A percentile compares a stretch with the other conserved stretches of the same genome.
These are phyloP conservation scores for Chalaropsis ovoidea DNA, from an alignment of 2,329 filamentous ascomycete genomes.

Conservation along the genomic window DNA sequence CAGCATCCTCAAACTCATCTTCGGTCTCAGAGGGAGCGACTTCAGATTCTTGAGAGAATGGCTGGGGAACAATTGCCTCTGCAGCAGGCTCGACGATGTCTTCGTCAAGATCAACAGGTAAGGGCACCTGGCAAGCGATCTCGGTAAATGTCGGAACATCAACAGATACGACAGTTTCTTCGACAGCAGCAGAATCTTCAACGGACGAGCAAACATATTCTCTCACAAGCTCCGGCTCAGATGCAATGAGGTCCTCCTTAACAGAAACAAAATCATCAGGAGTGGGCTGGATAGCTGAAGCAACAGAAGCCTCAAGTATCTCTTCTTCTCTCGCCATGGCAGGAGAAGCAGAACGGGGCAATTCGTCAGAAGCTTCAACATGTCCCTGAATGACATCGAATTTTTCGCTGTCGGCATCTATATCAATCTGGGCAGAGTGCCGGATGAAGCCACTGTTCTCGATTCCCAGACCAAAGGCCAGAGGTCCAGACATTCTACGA, in stretches of 20 bases:
- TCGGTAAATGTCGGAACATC: neutral
- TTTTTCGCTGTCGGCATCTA: neutral
- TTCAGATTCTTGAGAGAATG: neutral
- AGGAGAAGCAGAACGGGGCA: neutral
- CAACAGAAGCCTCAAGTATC: neutral
- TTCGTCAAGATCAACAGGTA: slow-evolving; percentile 4
- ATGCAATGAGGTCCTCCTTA: too few species aligned
- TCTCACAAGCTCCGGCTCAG: neutral
- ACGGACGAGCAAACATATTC: neutral
- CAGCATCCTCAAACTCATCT: slow-evolving; percentile 1
- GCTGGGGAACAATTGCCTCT: neutral
- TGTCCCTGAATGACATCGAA: neutral
- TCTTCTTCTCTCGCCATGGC: neutral
- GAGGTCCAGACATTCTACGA: slow-evolving; percentile 18
- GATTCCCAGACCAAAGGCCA: slow-evolving; percentile 33
- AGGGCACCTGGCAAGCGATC: neutral
- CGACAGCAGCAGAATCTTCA: neutral
- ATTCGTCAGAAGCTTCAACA: neutral
- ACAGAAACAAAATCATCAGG: neutral
- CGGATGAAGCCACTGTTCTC: slow-evolving; percentile 14
- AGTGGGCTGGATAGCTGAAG: neutral
- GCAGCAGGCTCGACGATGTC: neutral
- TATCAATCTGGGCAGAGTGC: slow-evolving; percentile 5
- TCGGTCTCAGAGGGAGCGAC: neutral
- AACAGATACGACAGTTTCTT: neutral